phyloP scores from a whole-genome alignment of 768 basidiomycete species.

The Podaxis sp. region DNA sequence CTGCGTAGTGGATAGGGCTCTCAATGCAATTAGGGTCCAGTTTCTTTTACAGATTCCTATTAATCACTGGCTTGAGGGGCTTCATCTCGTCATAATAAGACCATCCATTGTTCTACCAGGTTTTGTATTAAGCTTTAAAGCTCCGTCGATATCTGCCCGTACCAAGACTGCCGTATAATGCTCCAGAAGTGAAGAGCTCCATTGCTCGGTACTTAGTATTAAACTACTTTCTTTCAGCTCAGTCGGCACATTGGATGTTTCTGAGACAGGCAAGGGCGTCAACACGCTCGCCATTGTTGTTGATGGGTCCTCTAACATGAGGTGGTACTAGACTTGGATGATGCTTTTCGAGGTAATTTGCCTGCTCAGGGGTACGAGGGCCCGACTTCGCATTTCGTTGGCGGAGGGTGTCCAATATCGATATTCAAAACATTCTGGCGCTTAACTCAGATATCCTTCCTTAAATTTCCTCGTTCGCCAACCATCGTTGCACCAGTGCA shows the following conservation, averaged over 20 bases:
- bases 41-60: no score
- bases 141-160: no score
- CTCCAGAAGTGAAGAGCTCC: no score
- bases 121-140: no score
- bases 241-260: conserved; percentile 48
- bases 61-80: no score
- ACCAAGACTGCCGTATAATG: no score
- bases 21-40: no score
- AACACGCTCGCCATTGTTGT: conserved; percentile 23
- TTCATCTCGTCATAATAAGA: no score
- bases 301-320: no score
- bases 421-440: not conserved
- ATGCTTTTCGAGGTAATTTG: not conserved
- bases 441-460: not conserved
- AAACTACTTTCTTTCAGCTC: not conserved
- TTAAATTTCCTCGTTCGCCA: conserved; percentile 28
- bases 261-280: conserved; percentile 46
- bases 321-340: not conserved
- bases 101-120: no score
- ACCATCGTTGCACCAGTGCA: conserved; percentile 49
- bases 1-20: no score
- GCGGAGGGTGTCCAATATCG: not conserved
- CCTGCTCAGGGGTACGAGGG: no score
- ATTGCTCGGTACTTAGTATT: not conserved
- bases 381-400: not conserved